Base-by-base conservation (phyloP, 202 grass and related monocot species). In the Musa balbisiana region DNA sequence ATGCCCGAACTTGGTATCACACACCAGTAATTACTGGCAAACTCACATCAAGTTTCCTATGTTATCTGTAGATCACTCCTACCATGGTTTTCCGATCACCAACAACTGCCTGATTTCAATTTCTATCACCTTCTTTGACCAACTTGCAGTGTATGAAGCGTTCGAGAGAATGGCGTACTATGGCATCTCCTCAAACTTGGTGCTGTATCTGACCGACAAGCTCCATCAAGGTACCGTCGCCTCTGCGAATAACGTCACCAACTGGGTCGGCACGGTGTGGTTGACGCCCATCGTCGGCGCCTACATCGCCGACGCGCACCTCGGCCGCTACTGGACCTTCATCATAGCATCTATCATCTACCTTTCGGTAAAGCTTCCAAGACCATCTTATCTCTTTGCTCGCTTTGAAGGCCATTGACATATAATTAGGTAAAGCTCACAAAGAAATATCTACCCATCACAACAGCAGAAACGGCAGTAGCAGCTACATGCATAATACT, bases 91-190 rank as follows among this genome's bases (percentile, higher is more conserved):
- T 43, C 0, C 33, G 33, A 43, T 43, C 33, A 43, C 62, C 20
- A 11, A 10, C 2, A 64, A 3, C 62, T 23, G 19, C 15, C 56
- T 60, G 56, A 16, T n/a, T 0, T 60, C 33, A 43, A n/a, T n/a
- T 58, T 60, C 21, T 21, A 1, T n/a, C 56, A 17, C 3, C 0
- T 19, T n/a, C 56, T 1, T 60, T n/a, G 56, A 67, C 14, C 64
- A 2, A 16, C 29, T 62, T 55, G 69, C 84, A 97, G 93, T 87
- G 59, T 97, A 97, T 76, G 93, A 97, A 83, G 88, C 89, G 64
- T 97, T 97, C 72, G 93, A 97, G 84, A 80, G 93, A 66, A 84
- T 97, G 93, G 88, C 93, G 26, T 97, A 77, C 84, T 93, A 97
- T 67, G 93, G 93, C 70, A 91, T 97, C 76, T 97, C 90, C 53